phyloP scores from a whole-genome alignment of 257 asterid species.

The Haberlea rhodopensis region DNA sequence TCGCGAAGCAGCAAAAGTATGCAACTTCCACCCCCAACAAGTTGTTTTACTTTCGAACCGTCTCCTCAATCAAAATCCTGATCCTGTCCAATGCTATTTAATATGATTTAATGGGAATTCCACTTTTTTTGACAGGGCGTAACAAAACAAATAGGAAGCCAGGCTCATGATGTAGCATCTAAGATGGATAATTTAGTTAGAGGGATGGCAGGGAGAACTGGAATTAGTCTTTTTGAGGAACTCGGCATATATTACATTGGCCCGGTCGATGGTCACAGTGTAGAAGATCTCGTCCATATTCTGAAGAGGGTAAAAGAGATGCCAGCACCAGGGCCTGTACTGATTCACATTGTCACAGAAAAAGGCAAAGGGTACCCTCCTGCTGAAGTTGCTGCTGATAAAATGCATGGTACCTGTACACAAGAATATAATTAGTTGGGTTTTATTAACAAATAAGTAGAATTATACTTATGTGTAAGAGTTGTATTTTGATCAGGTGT shows the following conservation, averaged over 20 bases:
- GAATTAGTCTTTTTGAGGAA: conserved; percentile 55
- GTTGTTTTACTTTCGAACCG: background rate
- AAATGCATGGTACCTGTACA: conserved; percentile 50
- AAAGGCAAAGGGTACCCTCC: conserved; percentile 75
- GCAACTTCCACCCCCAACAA: background rate
- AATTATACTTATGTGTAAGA: too few relatives aligned
- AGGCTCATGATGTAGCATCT: conserved; percentile 52
- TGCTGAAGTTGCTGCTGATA: conserved; percentile 57
- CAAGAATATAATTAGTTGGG: background rate
- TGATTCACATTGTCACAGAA: conserved; percentile 54
- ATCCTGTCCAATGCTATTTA: background rate
- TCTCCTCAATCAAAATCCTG: too few relatives aligned
- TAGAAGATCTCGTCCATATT: conserved; percentile 56
- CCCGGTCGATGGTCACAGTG: conserved; percentile 62
- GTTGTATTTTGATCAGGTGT: conserved; percentile 34
- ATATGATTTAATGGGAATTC: background rate
- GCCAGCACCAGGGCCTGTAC: conserved; percentile 60
- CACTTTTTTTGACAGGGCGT: conserved; percentile 27
- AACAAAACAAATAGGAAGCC: conserved; percentile 48
- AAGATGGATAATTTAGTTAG: conserved; percentile 40
- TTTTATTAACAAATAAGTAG: background rate
- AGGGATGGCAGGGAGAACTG: conserved; percentile 41
- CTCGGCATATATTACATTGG: conserved; percentile 66
- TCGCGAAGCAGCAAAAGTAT: conserved; percentile 58
- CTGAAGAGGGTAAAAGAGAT: conserved; percentile 49